phyloP scores from a whole-genome alignment of 805 yeast species.

The Barnettozyma wickerhamii region DNA sequence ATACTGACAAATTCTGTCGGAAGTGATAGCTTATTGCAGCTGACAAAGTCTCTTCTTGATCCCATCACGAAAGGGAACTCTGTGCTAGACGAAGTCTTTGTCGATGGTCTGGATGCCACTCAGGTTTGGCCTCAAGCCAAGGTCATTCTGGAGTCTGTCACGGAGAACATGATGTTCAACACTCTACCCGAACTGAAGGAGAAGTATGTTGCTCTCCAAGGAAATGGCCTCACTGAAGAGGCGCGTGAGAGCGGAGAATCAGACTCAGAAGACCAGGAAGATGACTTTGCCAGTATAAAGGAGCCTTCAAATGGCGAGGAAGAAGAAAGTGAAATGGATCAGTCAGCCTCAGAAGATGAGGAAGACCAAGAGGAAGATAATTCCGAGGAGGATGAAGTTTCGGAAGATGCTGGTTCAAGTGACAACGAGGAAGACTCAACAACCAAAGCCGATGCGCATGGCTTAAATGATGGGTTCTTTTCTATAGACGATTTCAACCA shows the following conservation, averaged over 20 bases:
- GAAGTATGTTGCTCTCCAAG: conserved; percentile 9
- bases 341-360: conserved; percentile 13
- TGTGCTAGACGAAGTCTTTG: conserved; percentile 73
- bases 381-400: conserved; percentile 23
- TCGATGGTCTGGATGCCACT: conserved; percentile 83
- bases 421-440: conserved; percentile 40
- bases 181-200: conserved; percentile 48
- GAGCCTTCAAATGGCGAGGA: conserved; percentile 24
- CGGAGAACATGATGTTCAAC: conserved; percentile 55
- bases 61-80: conserved; percentile 32
- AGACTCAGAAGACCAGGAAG: conserved; percentile 2
- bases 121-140: conserved; percentile 95
- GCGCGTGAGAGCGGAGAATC: neutral
- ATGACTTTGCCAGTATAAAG: conserved; percentile 1
- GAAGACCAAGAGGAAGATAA: conserved; percentile 16
- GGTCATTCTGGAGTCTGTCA: conserved; percentile 74
- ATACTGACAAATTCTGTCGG: conserved; percentile 1
- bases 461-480: conserved; percentile 80
- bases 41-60: conserved; percentile 23
- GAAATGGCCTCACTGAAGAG: too few relatives aligned
- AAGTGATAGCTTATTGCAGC: conserved; percentile 10
- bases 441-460: conserved; percentile 45
- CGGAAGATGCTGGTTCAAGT: conserved; percentile 26
- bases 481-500: conserved; percentile 79
- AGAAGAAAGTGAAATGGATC: conserved; percentile 13